These are phyloP conservation scores for Neurospora pannonica DNA, from an alignment of 495 filamentous ascomycete species.

Conservation along the genomic window DNA sequence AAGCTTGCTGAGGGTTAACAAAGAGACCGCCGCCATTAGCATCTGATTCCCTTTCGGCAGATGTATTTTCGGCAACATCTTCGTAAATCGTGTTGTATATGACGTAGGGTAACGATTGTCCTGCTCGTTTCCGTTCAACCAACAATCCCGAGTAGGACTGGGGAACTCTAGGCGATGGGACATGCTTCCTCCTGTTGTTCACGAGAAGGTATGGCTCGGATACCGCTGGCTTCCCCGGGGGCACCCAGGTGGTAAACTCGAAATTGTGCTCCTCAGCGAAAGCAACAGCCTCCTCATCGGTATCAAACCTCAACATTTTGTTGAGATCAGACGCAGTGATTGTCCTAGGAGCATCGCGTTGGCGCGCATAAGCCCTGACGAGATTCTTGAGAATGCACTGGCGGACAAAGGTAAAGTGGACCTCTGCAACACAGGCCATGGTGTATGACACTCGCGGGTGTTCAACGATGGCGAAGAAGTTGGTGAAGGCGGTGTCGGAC, in stretches of 20 bases:
- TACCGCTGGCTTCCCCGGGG: slow-evolving; percentile 26
- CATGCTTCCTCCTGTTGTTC: slow-evolving; percentile 17
- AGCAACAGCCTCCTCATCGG: slow-evolving; percentile 54
- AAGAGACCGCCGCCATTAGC: slow-evolving; percentile 19
- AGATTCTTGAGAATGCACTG: slow-evolving; percentile 66
- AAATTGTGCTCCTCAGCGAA: slow-evolving; percentile 66
- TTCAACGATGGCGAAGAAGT: slow-evolving; percentile 68
- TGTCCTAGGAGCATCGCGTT: slow-evolving; percentile 60
- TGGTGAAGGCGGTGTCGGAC: slow-evolving; percentile 53
- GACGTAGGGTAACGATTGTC: slow-evolving; percentile 28
- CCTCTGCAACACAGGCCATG: slow-evolving; percentile 89
- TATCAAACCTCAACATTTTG: slow-evolving; percentile 61
- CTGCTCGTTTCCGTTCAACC: slow-evolving; percentile 40
- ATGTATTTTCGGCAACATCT: slow-evolving; percentile 1
- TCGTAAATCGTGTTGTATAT: slow-evolving; percentile 40
- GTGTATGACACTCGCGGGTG: slow-evolving; percentile 69
- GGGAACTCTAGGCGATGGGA: slow-evolving; percentile 29
- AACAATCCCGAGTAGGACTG: slow-evolving; percentile 34
- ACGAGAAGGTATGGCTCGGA: slow-evolving; percentile 44
- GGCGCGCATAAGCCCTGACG: slow-evolving; percentile 47
- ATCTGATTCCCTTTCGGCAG: not conserved
- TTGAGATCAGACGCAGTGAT: slow-evolving; percentile 62
- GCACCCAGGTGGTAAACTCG: slow-evolving; percentile 35
- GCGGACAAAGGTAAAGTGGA: slow-evolving; percentile 76
- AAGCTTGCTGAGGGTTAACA: slow-evolving; percentile 10